A percentile compares a stretch with the other conserved stretches of the same genome.
Evolutionary conservation across 495 filamentous ascomycete genomes (phyloP).

Genomic region (Amphirosellinia nigrospora): DNA sequence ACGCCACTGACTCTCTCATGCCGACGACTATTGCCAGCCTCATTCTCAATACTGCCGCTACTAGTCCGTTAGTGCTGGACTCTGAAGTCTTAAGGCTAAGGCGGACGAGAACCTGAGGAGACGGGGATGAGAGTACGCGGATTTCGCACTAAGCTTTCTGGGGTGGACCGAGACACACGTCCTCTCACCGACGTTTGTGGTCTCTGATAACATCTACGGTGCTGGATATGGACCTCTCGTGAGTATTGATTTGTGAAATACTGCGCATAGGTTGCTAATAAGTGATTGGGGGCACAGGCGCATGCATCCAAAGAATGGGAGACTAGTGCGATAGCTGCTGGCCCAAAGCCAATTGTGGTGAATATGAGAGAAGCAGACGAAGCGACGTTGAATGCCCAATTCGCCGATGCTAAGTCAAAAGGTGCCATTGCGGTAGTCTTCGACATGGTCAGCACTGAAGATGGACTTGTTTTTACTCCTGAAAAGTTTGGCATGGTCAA

Average conservation of each 20-base stretch:
- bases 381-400: conserved; percentile 16
- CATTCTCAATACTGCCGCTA: conserved; percentile 21
- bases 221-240: conserved; percentile 21
- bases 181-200: conserved; percentile 16
- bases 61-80: conserved; percentile 13
- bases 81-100: neutral
- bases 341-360: conserved; percentile 18
- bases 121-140: conserved; percentile 8
- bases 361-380: conserved; percentile 22
- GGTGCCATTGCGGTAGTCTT: conserved; percentile 45
- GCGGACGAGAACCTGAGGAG: conserved; percentile 14
- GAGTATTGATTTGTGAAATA: neutral
- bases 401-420: conserved; percentile 29
- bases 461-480: conserved; percentile 23
- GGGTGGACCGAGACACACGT: conserved; percentile 20
- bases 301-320: conserved; percentile 19
- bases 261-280: neutral
- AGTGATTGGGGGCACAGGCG: neutral
- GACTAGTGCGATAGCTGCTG: conserved; percentile 15
- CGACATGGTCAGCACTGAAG: conserved; percentile 35
- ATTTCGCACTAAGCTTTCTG: conserved; percentile 13
- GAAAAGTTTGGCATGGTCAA: conserved; percentile 23
- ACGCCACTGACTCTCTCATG: conserved; percentile 19
- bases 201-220: conserved; percentile 20
- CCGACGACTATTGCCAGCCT: conserved; percentile 22